Evolutionary conservation across 2,329 filamentous ascomycete species (phyloP).

Genomic region (Xylaria polymorpha): DNA sequence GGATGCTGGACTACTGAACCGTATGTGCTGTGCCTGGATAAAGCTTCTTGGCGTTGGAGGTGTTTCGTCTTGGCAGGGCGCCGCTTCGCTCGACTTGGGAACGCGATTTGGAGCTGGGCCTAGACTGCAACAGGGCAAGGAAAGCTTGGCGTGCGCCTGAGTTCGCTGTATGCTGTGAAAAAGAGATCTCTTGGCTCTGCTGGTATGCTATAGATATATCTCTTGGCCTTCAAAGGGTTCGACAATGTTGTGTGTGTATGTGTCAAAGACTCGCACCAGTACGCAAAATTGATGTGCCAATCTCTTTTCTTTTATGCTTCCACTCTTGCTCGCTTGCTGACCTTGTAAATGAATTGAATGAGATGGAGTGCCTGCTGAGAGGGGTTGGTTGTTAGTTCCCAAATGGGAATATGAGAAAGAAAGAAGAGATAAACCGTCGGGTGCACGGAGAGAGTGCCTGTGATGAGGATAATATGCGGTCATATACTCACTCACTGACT

Average conservation of each 20-base stretch:
- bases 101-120: neutral
- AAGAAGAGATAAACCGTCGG: neutral
- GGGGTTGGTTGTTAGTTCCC: neutral
- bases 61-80: constrained; percentile 30
- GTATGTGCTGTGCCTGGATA: neutral
- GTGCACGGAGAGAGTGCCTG: neutral
- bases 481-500: constrained; percentile 13
- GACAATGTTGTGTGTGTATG: neutral
- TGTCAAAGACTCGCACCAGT: neutral
- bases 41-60: constrained; percentile 31
- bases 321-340: neutral
- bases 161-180: neutral
- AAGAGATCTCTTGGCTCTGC: constrained; percentile 31
- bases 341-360: no score
- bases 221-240: constrained; percentile 23
- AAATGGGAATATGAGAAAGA: neutral
- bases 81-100: neutral
- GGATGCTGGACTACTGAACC: constrained; percentile 2
- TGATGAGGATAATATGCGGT: constrained; percentile 14
- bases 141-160: neutral
- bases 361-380: neutral
- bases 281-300: neutral
- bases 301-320: neutral
- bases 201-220: constrained; percentile 8
- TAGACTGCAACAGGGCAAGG: neutral